Evolutionary conservation across 2,329 filamentous ascomycete genomes (phyloP), one percentile per base, ranked within the genome.

Genomic region (Aspergillus intermedius): DNA sequence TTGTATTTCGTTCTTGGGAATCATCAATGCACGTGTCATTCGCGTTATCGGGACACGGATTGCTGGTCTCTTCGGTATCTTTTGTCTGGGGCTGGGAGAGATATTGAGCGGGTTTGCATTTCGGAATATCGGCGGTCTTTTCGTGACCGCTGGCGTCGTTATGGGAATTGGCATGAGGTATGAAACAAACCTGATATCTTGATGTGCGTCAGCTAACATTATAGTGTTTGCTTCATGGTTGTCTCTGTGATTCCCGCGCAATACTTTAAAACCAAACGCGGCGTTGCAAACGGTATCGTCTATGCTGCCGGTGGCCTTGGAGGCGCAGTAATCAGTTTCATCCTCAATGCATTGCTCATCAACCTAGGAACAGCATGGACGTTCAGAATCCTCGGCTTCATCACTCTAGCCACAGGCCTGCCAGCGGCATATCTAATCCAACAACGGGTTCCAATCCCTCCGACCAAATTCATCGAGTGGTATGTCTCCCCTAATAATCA

Each of bases 401-500:
- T 74, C 6, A 78, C 74, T 1, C 60, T 80, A 5, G 73, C 61
- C 0, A 82, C 79, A 0, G 78, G 78, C 0, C 57, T 82, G 0
- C 80, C 81, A 1, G 77, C 78, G 1, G 78, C 79, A 0, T 79
- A 68, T 50, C 56, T 82, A 3, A 73, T 82, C 40, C 61, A 62
- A 50, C 56, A 64, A 42, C 60, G 62, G 40, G 63, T 62, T 0
- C 65, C 73, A 0, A 63, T 72, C 9, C 67, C 63, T 1, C 60
- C 58, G 0, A 59, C 63, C 0, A 65, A 62, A 1, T 72, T 79
- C 39, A 59, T 81, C 8, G 78, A 82, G 50, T 79, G 77, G 74
- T 76, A 58, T 10, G 64, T 53, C 39, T 9, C 10, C 7, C 10
- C 23, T 23, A 25, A 9, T 10, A 30, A 30, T 5, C 25, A 30